These are phyloP conservation scores for Phytophthora pistaciae DNA, from an alignment of 352 stramenopile species.

Conservation along the genomic window DNA sequence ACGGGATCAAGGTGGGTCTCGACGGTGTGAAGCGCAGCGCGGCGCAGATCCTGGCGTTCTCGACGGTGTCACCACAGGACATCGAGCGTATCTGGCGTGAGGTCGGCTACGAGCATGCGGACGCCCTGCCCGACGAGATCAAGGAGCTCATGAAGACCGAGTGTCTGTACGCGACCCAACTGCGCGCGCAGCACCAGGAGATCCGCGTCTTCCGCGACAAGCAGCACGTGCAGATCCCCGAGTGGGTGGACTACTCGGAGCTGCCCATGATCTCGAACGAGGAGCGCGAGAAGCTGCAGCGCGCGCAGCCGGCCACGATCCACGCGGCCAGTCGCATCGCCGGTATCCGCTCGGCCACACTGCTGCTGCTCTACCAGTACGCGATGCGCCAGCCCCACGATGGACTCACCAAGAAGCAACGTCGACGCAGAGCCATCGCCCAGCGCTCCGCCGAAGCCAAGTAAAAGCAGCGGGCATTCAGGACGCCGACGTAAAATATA, in stretches of 20 bases:
- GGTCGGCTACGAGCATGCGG: slow-evolving; percentile 54
- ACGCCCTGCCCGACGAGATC: slow-evolving; percentile 54
- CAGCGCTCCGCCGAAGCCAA: slow-evolving; percentile 14
- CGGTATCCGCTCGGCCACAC: slow-evolving; percentile 82
- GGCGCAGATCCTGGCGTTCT: slow-evolving; percentile 79
- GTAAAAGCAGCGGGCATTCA: slow-evolving; percentile 10
- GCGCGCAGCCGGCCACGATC: slow-evolving; percentile 92
- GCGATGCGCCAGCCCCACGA: slow-evolving; percentile 56
- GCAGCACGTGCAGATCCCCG: slow-evolving; percentile 94
- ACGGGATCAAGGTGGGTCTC: slow-evolving; percentile 79
- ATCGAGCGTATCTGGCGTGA: slow-evolving; percentile 71
- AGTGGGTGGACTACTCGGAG: slow-evolving; percentile 92
- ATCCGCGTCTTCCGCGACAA: slow-evolving; percentile 96
- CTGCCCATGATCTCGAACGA: slow-evolving; percentile 97
- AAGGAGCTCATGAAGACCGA: slow-evolving; percentile 81
- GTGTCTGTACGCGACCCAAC: slow-evolving; percentile 95
- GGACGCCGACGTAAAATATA: slow-evolving; percentile 12
- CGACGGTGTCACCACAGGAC: slow-evolving; percentile 59
- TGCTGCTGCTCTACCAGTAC: slow-evolving; percentile 81
- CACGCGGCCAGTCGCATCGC: slow-evolving; percentile 96
- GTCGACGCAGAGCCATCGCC: slow-evolving; percentile 31
- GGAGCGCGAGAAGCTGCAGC: slow-evolving; percentile 94
- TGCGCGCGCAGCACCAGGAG: slow-evolving; percentile 95
- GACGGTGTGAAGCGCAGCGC: slow-evolving; percentile 86
- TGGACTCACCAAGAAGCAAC: slow-evolving; percentile 37